Evolutionary conservation across 1,284 basidiomycete species (phyloP), one percentile per base, ranked within the genome.

Genomic region (Malassezia dermatis): DNA sequence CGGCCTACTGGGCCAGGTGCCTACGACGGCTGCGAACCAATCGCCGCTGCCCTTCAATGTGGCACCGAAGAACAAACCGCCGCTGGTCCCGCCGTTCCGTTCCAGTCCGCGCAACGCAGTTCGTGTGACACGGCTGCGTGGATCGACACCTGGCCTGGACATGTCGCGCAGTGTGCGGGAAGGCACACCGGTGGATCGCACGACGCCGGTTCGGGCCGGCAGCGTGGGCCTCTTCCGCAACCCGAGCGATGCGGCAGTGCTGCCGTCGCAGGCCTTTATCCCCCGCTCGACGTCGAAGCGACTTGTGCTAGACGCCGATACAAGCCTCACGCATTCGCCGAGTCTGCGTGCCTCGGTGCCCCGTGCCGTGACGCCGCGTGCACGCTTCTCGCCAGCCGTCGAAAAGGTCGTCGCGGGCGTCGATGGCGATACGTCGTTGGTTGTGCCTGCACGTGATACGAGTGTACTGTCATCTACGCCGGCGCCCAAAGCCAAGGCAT

Each of bases 201-300:
- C 34, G 57, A 47, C 58, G 44, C 56, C 63, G 4, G 56, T 59
- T 32, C 50, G 62, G n/a, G 65, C 63, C 26, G 71, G 73, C 62
- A 75, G 75, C 34, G 65, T 61, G 28, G 55, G 62, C 1, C 56
- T 73, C 19, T 63, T 76, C 67, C 77, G 77, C 56, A 79, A 84
- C 77, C 66, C 81, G 35, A 78, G 83, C 24, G 87, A 81, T 52
- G 76, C 78, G 34, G 61, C 55, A 55, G 51, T 61, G 28, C 56
- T 68, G 28, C 61, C 64, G 46, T 64, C 79, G 17, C 78, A 80
- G 61, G 86, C 78, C 76, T 89, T 70, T 78, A 83, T 66, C 79
- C 85, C 64, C 21, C 81, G 86, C 35, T 83, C 85, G 54, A 94
- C 88, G 72, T 88, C 95, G 59, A 98, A 96, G 80, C 93, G 94